Percentiles rank a stretch among this genome's conserved stretches.
Conservation (phyloP, 78 protist genomes). For the slime mould (Dictyostelium discoideum) region dicty_2.7 NC_007091.3:5124501-5125000, state of each 20-base stretch:
- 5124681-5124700: conserved; percentile 69
- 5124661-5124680: conserved; percentile 94
- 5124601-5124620: conserved; percentile 93
- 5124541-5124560: conserved; percentile 66
- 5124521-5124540: conserved; percentile 48
- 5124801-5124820: conserved; percentile 79
- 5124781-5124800: conserved; percentile 66
- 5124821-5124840: conserved; percentile 71
- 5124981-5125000: no score
- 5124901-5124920: conserved; percentile 40
- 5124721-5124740: no score
- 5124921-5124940: conserved; percentile 63
- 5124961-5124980: not conserved
- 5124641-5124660: conserved; percentile 89
- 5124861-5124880: conserved; percentile 35
- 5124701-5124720: no score
- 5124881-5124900: conserved; percentile 83
- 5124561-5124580: conserved; percentile 86
- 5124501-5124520: conserved; percentile 87
- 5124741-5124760: no score
- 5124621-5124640: conserved; percentile 95
- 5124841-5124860: conserved; percentile 70
- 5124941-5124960: not conserved
- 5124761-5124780: conserved; percentile 49
- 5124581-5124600: conserved; percentile 82